Evolutionary conservation across 345 rosid genomes (phyloP).

Genomic region (Brassica juncea): DNA sequence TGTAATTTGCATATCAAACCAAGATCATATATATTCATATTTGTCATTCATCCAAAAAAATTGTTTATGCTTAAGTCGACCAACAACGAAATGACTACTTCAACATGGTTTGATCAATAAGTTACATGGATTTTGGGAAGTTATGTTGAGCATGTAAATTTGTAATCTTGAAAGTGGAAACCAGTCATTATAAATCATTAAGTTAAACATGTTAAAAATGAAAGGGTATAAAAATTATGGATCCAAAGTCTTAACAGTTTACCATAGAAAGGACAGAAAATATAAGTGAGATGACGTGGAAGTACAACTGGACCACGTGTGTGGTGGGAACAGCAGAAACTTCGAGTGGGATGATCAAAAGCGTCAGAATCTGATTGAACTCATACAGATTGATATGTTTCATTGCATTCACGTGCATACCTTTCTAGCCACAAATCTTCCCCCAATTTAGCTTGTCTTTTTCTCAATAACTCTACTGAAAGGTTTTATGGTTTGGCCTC

Average conservation of each 20-base stretch:
- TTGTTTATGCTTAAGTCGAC: not conserved
- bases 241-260: too few species aligned
- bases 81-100: not conserved
- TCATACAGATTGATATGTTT: slow-evolving; percentile 15
- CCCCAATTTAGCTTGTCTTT: slow-evolving; percentile 23
- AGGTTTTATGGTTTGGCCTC: slow-evolving; percentile 26
- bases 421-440: slow-evolving; percentile 22
- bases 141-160: not conserved
- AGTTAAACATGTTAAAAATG: not conserved
- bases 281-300: slow-evolving; percentile 28
- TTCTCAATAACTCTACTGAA: slow-evolving; percentile 28
- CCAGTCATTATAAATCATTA: not conserved
- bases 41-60: not conserved
- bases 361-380: slow-evolving; percentile 24
- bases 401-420: slow-evolving; percentile 34
- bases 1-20: not conserved
- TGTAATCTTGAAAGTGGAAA: not conserved
- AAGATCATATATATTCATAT: not conserved
- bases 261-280: not conserved
- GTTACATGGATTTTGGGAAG: not conserved
- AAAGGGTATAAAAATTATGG: not conserved
- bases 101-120: not conserved
- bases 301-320: slow-evolving; percentile 37
- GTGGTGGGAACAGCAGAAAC: slow-evolving; percentile 18
- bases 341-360: slow-evolving; percentile 31